Conservation (phyloP, 1,284 basidiomycete genomes). For the Heliocybe sulcata region DNA sequence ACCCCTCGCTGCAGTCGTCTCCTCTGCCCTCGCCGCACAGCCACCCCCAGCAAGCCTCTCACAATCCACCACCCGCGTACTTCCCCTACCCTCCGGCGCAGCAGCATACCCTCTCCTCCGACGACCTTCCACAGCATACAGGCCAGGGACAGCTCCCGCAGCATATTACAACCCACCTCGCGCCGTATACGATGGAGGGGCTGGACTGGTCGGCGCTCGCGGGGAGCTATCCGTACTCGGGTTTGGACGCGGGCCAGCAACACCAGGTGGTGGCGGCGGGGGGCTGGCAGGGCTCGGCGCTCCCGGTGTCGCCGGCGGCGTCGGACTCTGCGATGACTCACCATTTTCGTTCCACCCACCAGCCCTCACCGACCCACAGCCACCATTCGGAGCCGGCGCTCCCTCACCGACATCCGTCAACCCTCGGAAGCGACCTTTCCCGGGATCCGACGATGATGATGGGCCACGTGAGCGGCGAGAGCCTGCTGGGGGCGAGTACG, state of each 20-base stretch:
- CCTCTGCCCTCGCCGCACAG: slow-evolving; percentile 46
- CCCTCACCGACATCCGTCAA: slow-evolving; percentile 27
- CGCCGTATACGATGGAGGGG: slow-evolving; percentile 36
- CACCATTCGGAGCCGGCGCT: slow-evolving; percentile 8
- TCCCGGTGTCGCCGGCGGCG: slow-evolving; percentile 16
- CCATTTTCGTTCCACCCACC: slow-evolving; percentile 81
- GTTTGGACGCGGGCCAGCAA: slow-evolving; percentile 26
- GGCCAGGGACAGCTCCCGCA: slow-evolving; percentile 59
- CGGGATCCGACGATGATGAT: slow-evolving; percentile 40
- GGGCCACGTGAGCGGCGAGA: slow-evolving; percentile 22
- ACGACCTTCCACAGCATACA: slow-evolving; percentile 39
- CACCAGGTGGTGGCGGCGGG: slow-evolving; percentile 19
- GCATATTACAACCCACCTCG: slow-evolving; percentile 37
- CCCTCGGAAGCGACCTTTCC: slow-evolving; percentile 60
- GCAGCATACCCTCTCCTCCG: slow-evolving; percentile 20
- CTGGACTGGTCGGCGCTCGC: slow-evolving; percentile 43
- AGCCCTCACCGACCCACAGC: slow-evolving; percentile 30
- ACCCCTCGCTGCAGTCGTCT: slow-evolving; percentile 66
- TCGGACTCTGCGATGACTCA: slow-evolving; percentile 32
- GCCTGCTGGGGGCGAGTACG: slow-evolving; percentile 29
- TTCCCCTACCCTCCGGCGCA: slow-evolving; percentile 33
- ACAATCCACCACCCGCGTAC: slow-evolving; percentile 29
- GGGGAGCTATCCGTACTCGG: slow-evolving; percentile 33
- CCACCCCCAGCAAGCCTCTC: slow-evolving; percentile 24
- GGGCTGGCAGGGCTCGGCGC: slow-evolving; percentile 6